phyloP scores from a whole-genome alignment of 1,284 basidiomycete species.

The Crucibulum parvulum region DNA sequence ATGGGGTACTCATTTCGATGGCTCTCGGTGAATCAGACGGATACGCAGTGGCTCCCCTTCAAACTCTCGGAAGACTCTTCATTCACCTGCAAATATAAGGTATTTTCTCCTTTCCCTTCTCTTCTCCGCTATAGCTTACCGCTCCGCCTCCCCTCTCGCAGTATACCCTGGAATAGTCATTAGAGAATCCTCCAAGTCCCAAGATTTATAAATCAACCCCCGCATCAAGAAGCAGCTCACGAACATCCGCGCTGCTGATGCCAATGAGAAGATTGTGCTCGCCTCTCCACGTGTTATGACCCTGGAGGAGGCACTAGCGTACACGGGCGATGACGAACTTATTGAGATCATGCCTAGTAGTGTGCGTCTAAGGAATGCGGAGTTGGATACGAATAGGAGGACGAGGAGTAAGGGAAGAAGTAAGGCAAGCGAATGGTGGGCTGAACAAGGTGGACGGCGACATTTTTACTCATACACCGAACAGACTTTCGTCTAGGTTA shows the following conservation, averaged over 20 bases:
- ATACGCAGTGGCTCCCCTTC: slow-evolving; percentile 52
- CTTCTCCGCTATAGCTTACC: too few species aligned
- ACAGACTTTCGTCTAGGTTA: too few species aligned
- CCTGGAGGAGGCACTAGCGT: slow-evolving; percentile 22
- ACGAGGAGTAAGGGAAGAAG: slow-evolving; percentile 17
- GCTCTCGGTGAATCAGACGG: slow-evolving; percentile 43
- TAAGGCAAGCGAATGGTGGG: too few species aligned
- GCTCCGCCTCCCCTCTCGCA: slow-evolving; percentile 9
- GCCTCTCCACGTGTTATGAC: too few species aligned
- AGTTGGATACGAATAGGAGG: slow-evolving; percentile 40
- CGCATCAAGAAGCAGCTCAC: slow-evolving; percentile 53
- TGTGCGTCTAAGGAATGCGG: slow-evolving; percentile 47
- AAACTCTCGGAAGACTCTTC: slow-evolving; percentile 51
- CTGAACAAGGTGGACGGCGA: too few species aligned
- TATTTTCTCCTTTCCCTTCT: slow-evolving; percentile 14
- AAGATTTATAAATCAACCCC: slow-evolving; percentile 51
- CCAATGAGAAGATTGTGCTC: slow-evolving; percentile 35
- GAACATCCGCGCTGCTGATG: slow-evolving; percentile 51
- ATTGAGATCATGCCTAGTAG: slow-evolving; percentile 49
- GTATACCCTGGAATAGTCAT: slow-evolving; percentile 57
- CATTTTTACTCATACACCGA: too few species aligned
- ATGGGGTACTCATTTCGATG: too few species aligned
- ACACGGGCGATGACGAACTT: slow-evolving; percentile 54
- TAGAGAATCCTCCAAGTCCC: slow-evolving; percentile 50
- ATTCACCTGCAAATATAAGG: slow-evolving; percentile 47